These are phyloP conservation scores for Haplosporangium sp. DNA, from an alignment of 371 early-diverging fungal genomes.

Conservation along the genomic window DNA sequence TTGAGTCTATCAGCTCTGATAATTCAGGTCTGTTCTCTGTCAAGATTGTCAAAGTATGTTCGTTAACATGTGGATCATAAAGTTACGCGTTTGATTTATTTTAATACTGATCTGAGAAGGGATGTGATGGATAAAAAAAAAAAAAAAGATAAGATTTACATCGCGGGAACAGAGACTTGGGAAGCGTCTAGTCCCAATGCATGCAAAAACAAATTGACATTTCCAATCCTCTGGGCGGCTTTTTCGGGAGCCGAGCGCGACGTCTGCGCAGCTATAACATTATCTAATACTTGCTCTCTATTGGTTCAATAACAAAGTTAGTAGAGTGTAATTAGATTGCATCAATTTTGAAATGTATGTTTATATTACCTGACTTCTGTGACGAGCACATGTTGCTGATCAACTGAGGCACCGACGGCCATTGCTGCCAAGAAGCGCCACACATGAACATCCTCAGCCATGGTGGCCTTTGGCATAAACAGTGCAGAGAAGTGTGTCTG, in stretches of 20 bases:
- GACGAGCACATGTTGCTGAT: conserved; percentile 93
- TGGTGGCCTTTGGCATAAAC: conserved; percentile 77
- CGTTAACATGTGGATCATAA: background rate
- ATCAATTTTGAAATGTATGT: too few species aligned
- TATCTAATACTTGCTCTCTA: conserved; percentile 88
- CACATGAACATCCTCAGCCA: conserved; percentile 90
- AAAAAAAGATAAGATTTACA: conserved; percentile 23
- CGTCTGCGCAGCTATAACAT: conserved; percentile 75
- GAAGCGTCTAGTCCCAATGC: conserved; percentile 95
- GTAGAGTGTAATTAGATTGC: too few species aligned
- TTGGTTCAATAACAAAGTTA: background rate
- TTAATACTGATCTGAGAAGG: background rate
- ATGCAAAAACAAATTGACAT: conserved; percentile 95
- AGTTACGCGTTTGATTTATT: background rate
- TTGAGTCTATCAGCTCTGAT: too few species aligned
- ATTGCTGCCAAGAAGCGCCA: conserved; percentile 98
- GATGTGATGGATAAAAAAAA: background rate
- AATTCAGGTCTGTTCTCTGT: too few species aligned
- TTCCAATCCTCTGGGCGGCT: conserved; percentile 77
- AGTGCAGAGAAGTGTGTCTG: conserved; percentile 81
- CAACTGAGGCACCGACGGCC: conserved; percentile 92
- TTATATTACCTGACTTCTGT: conserved; percentile 80
- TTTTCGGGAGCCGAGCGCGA: conserved; percentile 70
- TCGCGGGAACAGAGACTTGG: conserved; percentile 71
- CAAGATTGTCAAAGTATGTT: too few species aligned